These are phyloP conservation scores for Plectosphaerella sp. DNA, from an alignment of 2,329 filamentous ascomycete genomes.

Conservation along the genomic window DNA sequence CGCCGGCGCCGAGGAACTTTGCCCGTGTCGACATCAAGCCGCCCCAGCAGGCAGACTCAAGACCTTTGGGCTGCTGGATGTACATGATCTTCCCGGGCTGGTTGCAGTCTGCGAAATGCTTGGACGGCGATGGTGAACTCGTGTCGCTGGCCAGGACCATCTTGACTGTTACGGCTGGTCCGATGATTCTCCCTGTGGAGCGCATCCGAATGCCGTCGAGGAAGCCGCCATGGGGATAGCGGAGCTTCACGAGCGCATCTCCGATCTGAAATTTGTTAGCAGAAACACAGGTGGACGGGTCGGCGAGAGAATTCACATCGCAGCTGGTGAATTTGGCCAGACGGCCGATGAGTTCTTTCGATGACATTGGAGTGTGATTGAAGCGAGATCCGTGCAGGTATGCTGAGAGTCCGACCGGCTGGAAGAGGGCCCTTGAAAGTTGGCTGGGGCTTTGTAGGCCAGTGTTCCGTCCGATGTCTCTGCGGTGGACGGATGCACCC, in stretches of 20 bases:
- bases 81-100: slow-evolving; percentile 19
- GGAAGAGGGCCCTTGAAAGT: too few relatives aligned
- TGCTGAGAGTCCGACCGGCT: too few relatives aligned
- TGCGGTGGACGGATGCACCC: too few relatives aligned
- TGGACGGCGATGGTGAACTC: slow-evolving; percentile 15
- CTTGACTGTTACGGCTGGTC: slow-evolving; percentile 22
- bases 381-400: too few relatives aligned
- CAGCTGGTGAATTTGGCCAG: background rate
- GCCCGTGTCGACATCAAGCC: slow-evolving; percentile 24
- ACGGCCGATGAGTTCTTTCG: background rate
- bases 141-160: slow-evolving; percentile 20
- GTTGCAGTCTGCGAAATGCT: slow-evolving; percentile 23
- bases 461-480: too few relatives aligned
- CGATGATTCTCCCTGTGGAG: slow-evolving; percentile 21
- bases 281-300: too few relatives aligned
- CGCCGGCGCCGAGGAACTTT: slow-evolving; percentile 17
- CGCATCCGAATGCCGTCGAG: slow-evolving; percentile 17
- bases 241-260: slow-evolving; percentile 22
- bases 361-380: too few relatives aligned
- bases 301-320: background rate
- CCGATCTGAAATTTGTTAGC: slow-evolving; percentile 8
- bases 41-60: slow-evolving; percentile 22
- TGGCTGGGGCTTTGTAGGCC: too few relatives aligned
- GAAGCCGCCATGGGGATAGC: slow-evolving; percentile 19
- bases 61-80: slow-evolving; percentile 19